Evolutionary conservation across 352 stramenopile genomes (phyloP).

Genomic region (Phytophthora rubi): DNA sequence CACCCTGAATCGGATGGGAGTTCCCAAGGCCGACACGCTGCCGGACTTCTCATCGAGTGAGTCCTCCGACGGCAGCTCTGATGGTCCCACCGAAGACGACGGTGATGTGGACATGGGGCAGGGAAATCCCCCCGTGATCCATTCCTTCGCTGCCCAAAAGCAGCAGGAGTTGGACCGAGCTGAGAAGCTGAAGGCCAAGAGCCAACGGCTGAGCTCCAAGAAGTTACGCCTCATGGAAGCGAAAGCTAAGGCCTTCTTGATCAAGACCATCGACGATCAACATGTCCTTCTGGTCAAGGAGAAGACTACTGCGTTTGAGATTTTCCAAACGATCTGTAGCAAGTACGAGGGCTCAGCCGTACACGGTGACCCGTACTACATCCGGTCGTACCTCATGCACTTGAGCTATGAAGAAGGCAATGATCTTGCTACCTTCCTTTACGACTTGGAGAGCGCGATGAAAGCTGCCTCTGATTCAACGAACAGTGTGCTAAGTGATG

Average conservation of each 20-base stretch:
- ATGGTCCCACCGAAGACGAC: neutral
- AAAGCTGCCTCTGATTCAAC: neutral
- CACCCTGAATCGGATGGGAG: neutral
- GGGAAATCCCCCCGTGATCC: neutral
- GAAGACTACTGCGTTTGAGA: slow-evolving; percentile 16
- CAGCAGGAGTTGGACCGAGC: slow-evolving; percentile 8
- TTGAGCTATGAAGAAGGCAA: slow-evolving; percentile 1
- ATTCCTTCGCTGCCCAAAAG: slow-evolving; percentile 6
- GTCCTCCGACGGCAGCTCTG: neutral
- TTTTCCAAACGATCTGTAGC: slow-evolving; percentile 17
- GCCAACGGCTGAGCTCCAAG: slow-evolving; percentile 11
- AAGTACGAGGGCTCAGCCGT: slow-evolving; percentile 13
- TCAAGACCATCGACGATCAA: slow-evolving; percentile 16
- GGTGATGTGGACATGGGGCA: slow-evolving; percentile 3
- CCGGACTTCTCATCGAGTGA: neutral
- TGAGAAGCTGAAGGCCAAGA: slow-evolving; percentile 20
- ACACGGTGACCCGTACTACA: slow-evolving; percentile 25
- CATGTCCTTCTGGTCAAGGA: slow-evolving; percentile 22
- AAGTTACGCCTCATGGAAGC: slow-evolving; percentile 13
- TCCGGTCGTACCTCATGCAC: slow-evolving; percentile 19
- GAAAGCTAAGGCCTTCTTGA: slow-evolving; percentile 13
- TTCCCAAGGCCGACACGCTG: neutral
- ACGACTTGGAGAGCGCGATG: neutral
- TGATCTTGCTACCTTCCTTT: neutral
- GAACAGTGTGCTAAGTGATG: slow-evolving; percentile 4